Percentiles rank a stretch among this genome's conserved stretches.
These are phyloP conservation scores for Meyerozyma smithsonii DNA, from an alignment of 1,139 yeast species.

Conservation along the genomic window DNA sequence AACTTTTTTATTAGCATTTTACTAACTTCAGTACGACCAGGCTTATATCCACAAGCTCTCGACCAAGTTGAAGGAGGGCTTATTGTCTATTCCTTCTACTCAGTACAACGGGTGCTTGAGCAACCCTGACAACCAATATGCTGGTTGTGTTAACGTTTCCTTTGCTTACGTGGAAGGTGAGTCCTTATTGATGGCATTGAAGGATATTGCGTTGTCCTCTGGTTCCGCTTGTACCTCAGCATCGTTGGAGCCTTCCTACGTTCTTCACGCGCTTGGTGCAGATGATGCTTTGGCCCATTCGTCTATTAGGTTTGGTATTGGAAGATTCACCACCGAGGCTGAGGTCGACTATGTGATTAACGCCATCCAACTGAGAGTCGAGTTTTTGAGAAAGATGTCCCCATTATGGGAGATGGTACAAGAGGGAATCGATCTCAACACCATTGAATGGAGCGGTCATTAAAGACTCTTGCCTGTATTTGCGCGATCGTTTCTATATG, in stretches of 20 bases:
- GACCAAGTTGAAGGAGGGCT: constrained; percentile 63
- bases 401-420: constrained; percentile 99
- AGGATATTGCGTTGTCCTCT: constrained; percentile 91
- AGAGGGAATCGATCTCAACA: constrained; percentile 90
- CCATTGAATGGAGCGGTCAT: constrained; percentile 98
- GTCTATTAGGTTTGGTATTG: constrained; percentile 93
- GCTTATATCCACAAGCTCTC: constrained; percentile 69
- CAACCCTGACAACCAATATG: constrained; percentile 54
- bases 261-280: constrained; percentile 92
- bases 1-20: constrained; percentile 5
- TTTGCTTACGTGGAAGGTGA: constrained; percentile 98
- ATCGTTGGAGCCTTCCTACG: constrained; percentile 95
- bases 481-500: not conserved
- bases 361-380: constrained; percentile 86
- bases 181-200: constrained; percentile 92
- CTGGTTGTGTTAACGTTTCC: constrained; percentile 95
- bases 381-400: constrained; percentile 83
- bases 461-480: constrained; percentile 19
- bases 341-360: constrained; percentile 90
- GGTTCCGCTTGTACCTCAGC: constrained; percentile 99
- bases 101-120: constrained; percentile 77
- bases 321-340: constrained; percentile 93
- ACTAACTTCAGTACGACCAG: constrained; percentile 50
- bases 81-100: constrained; percentile 81
- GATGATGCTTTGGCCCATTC: constrained; percentile 98